phyloP scores from a whole-genome alignment of 208 protist species.

The Crithidia bombi region DNA sequence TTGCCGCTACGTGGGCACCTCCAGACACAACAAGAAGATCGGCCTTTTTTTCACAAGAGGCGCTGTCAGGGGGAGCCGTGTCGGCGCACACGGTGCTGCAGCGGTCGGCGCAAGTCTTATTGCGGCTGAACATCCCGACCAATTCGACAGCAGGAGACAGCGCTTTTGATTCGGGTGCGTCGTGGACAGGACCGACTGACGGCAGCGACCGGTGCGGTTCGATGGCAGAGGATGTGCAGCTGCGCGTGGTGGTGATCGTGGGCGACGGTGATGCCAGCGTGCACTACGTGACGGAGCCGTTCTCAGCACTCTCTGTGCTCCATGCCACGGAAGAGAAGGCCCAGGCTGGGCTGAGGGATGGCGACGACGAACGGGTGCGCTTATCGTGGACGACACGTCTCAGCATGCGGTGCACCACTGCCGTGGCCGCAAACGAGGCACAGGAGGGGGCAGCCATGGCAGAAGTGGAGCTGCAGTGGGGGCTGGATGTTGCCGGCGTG shows the following conservation, averaged over 20 bases:
- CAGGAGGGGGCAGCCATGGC: background rate
- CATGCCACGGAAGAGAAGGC: background rate
- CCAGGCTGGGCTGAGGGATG: too few relatives aligned
- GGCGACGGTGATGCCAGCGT: background rate
- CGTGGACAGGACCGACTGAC: background rate
- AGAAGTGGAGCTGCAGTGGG: constrained; percentile 24
- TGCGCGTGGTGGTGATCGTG: constrained; percentile 24
- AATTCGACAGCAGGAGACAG: background rate
- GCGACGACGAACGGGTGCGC: background rate
- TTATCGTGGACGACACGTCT: constrained; percentile 2
- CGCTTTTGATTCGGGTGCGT: too few relatives aligned
- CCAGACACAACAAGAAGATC: background rate
- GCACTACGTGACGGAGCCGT: constrained; percentile 13
- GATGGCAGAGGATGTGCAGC: background rate
- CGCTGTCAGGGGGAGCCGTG: background rate
- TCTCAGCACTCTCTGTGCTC: constrained; percentile 9
- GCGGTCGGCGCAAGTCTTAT: background rate
- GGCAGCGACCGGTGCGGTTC: background rate
- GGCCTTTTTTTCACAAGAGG: background rate
- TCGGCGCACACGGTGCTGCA: background rate
- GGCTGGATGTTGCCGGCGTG: constrained; percentile 18
- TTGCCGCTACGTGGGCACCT: too few relatives aligned
- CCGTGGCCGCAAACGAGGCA: background rate
- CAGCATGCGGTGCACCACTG: background rate
- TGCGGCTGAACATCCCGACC: constrained; percentile 5